Evolutionary conservation across 169 alveolate species (phyloP), one percentile per base, ranked within the genome.

Genomic region (Cryptosporidium felis): DNA sequence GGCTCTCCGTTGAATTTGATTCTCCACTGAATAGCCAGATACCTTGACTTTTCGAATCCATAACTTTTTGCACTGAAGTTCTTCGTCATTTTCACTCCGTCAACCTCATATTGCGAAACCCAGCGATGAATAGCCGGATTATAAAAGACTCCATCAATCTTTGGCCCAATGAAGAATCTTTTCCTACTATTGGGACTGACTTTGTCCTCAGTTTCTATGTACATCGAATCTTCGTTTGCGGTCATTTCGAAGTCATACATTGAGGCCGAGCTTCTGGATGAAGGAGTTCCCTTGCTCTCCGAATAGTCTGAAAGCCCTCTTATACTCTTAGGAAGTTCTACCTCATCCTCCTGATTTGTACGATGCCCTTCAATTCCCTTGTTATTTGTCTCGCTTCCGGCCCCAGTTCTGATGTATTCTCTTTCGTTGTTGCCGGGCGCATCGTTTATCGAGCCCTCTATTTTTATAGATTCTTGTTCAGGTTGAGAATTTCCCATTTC

Each of bases 21-120:
- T 34, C 85, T 74, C 66, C 85, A 74, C 18, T 74, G 56, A 1
- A 74, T 74, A 6, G 85, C 85, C 60, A 74, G 26, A 34, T 74
- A 53, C 41, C 85, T 74, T 3, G 85, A 74, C 30, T 74, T 74
- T n/a, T 74, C 85, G n/a, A 74, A 74, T 10, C 85, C 85, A 36
- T 74, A 74, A 74, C 45, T 74, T 45, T 74, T 74, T 30, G 58
- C 85, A 56, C 85, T 74, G 40, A 74, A 74, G 30, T 74, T 74
- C 6, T 74, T 74, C 0, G 85, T 32, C 34, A 74, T 36, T 2
- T 44, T 28, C 21, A 74, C 53, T 14, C 85, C 85, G 56, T 74
- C 85, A 26, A 51, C n/a, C 9, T 74, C 74, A 36, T 74, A 74
- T 18, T 74, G 85, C 18, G 85, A n/a, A 10, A 74, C 85, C 85